A percentile compares a stretch with the other conserved stretches of the same genome.
Conservation (phyloP, 805 yeast species). For the Wickerhamomyces ciferrii region DNA sequence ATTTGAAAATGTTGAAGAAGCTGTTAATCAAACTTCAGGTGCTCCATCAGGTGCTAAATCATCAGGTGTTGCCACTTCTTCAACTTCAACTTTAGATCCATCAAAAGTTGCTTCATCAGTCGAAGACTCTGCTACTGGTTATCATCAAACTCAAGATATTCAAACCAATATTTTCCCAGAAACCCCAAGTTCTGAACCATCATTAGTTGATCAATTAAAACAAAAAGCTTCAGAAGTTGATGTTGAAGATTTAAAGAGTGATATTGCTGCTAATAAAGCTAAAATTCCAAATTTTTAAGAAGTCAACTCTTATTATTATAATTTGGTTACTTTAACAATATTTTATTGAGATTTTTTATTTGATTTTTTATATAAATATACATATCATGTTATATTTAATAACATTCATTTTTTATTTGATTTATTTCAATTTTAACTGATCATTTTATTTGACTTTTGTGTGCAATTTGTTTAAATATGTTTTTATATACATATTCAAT, state of each 20-base stretch:
- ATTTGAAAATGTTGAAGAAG: conserved; percentile 15
- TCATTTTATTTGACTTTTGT: no score
- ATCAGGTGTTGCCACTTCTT: conserved; percentile 4
- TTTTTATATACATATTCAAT: no score
- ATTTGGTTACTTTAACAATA: no score
- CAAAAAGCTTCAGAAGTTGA: conserved; percentile 13
- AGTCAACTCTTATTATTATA: no score
- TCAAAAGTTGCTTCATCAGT: background rate
- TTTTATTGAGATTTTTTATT: no score
- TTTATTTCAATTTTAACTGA: no score
- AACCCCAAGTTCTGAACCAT: conserved; percentile 25
- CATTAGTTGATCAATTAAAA: conserved; percentile 14
- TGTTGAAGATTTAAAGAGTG: conserved; percentile 27
- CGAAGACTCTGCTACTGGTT: conserved; percentile 6
- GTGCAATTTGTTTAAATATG: no score
- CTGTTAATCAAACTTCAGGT: conserved; percentile 5
- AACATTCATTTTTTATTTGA: no score
- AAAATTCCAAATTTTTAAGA: conserved; percentile 12
- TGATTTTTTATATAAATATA: background rate
- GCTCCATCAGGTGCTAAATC: conserved; percentile 9
- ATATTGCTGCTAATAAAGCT: conserved; percentile 24
- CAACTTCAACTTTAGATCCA: conserved; percentile 6
- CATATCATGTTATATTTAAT: no score
- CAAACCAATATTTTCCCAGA: conserved; percentile 24
- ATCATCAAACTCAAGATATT: conserved; percentile 15